These are phyloP conservation scores for Stellera chamaejasme DNA, from an alignment of 345 rosid species.

Conservation along the genomic window DNA sequence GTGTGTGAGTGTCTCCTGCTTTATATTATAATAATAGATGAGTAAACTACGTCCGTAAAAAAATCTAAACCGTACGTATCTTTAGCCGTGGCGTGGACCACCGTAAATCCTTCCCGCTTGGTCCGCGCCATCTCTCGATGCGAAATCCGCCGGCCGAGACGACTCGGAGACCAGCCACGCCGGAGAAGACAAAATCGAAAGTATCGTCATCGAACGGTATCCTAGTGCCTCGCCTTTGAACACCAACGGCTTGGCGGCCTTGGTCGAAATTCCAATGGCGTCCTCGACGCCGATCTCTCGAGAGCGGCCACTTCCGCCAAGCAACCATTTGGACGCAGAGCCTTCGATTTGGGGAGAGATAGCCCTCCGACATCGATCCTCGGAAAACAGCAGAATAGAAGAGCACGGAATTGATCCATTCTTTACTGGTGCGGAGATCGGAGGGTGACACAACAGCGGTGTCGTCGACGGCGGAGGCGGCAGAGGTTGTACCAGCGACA, in stretches of 20 bases:
- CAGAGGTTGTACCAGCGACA: slow-evolving; percentile 10
- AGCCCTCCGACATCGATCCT: slow-evolving; percentile 48
- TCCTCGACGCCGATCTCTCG: slow-evolving; percentile 45
- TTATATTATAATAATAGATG: too few relatives aligned
- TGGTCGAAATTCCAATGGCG: slow-evolving; percentile 41
- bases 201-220: slow-evolving; percentile 33
- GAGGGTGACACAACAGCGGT: too few relatives aligned
- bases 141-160: slow-evolving; percentile 33
- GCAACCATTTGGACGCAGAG: slow-evolving; percentile 41
- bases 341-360: slow-evolving; percentile 29
- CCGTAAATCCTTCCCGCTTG: slow-evolving; percentile 53
- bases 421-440: neutral
- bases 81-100: slow-evolving; percentile 48
- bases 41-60: slow-evolving; percentile 55
- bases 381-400: slow-evolving; percentile 53
- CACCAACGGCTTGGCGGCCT: slow-evolving; percentile 43
- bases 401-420: slow-evolving; percentile 8
- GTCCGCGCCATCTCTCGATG: slow-evolving; percentile 49
- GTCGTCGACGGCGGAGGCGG: slow-evolving; percentile 9
- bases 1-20: too few relatives aligned
- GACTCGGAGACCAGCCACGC: slow-evolving; percentile 37
- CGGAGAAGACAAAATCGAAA: slow-evolving; percentile 54
- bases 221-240: slow-evolving; percentile 22
- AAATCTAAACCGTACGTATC: slow-evolving; percentile 64
- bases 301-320: slow-evolving; percentile 55